Percentiles rank a stretch among this genome's conserved stretches.
Conservation (phyloP, 1,284 basidiomycete genomes). For the Ustilago lituana region DNA sequence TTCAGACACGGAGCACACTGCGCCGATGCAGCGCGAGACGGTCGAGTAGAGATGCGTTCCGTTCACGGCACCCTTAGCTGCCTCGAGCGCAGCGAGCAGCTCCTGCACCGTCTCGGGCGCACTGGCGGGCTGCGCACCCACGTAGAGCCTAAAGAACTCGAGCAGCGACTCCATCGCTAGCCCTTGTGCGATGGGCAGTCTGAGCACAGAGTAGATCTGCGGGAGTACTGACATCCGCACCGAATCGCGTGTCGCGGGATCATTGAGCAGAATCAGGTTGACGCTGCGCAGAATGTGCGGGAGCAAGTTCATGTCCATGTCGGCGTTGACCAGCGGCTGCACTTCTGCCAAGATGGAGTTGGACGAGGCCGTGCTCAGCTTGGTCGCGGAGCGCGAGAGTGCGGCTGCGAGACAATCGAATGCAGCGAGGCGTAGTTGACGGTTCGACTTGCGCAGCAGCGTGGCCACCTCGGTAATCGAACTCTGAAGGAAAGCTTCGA, state of each 20-base stretch:
- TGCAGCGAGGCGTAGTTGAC: constrained; percentile 80
- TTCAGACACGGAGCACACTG: constrained; percentile 42
- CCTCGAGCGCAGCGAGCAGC: constrained; percentile 36
- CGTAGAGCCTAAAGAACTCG: constrained; percentile 80
- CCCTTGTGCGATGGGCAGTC: constrained; percentile 80
- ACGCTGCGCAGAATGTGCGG: constrained; percentile 50
- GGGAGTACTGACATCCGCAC: constrained; percentile 70
- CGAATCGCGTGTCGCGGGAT: constrained; percentile 23
- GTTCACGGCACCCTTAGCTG: constrained; percentile 21
- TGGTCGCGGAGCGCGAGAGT: constrained; percentile 72
- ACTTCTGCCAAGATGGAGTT: constrained; percentile 52
- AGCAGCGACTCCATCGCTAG: constrained; percentile 81
- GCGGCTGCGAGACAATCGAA: constrained; percentile 82
- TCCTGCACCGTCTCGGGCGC: constrained; percentile 33
- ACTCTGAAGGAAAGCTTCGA: constrained; percentile 81
- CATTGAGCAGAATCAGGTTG: constrained; percentile 41
- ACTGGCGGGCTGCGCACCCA: constrained; percentile 76
- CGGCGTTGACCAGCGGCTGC: constrained; percentile 48
- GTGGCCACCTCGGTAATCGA: constrained; percentile 78
- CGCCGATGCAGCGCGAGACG: constrained; percentile 58
- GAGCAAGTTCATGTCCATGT: constrained; percentile 56
- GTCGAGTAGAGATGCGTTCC: constrained; percentile 50
- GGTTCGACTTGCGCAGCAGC: constrained; percentile 81
- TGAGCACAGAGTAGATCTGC: constrained; percentile 77
- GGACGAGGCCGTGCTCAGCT: constrained; percentile 32